Conservation (phyloP, 306 rosid genomes). For the Pyrus communis region DNA sequence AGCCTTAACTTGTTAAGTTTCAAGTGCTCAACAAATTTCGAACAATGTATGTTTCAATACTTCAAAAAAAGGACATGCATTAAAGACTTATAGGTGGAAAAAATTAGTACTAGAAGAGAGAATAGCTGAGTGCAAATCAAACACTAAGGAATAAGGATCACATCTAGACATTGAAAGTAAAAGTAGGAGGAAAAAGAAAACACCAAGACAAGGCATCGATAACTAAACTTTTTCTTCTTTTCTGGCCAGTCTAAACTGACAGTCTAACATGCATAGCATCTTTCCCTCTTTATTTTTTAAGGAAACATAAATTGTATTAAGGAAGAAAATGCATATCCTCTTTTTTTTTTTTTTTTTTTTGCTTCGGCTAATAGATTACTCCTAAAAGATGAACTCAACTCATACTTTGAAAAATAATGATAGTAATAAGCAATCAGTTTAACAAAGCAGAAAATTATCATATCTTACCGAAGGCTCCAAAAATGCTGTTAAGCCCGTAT, state of each 20-base stretch:
- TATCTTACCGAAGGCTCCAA: slow-evolving; percentile 94
- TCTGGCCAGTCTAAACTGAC: neutral
- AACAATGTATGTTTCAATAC: neutral
- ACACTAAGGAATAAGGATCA: neutral
- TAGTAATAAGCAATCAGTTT: neutral
- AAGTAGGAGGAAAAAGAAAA: neutral
- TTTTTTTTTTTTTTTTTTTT: neutral
- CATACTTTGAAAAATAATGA: neutral
- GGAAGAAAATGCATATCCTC: neutral
- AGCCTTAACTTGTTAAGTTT: slow-evolving; percentile 1
- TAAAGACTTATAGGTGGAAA: neutral
- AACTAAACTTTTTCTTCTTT: neutral
- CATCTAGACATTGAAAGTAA: neutral
- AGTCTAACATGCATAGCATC: neutral
- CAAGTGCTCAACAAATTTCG: neutral
- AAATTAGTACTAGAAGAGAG: neutral
- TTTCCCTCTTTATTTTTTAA: neutral
- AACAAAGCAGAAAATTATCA: neutral
- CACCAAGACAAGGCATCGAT: neutral
- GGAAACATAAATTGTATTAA: neutral
- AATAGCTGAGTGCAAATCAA: neutral
- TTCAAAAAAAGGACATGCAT: neutral
- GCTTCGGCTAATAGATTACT: neutral
- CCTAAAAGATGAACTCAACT: neutral
- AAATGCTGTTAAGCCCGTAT: slow-evolving; percentile 87